These are phyloP conservation scores for Calvatia gigantea DNA, from an alignment of 768 basidiomycete species.

Conservation along the genomic window DNA sequence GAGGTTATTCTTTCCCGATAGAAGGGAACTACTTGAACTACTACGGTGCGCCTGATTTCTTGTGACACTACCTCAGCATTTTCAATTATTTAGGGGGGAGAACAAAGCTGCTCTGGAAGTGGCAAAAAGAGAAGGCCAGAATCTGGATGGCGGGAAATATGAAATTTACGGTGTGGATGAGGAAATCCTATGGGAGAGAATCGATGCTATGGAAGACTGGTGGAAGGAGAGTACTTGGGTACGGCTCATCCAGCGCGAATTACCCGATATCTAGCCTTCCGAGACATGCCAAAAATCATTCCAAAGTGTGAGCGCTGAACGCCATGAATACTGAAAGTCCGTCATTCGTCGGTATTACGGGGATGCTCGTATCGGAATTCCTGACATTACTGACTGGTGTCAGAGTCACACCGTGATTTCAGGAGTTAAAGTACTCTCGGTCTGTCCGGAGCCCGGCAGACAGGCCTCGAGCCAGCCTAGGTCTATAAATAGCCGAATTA, in stretches of 20 bases:
- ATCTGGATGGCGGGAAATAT: conserved; percentile 71
- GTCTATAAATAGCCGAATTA: not conserved
- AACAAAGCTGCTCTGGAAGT: conserved; percentile 81
- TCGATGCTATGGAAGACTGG: conserved; percentile 84
- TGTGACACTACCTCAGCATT: conserved; percentile 1
- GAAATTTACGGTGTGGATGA: conserved; percentile 86
- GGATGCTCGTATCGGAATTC: too few relatives aligned
- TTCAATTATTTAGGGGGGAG: conserved; percentile 66
- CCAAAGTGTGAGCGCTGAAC: too few relatives aligned
- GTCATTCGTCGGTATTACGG: too few relatives aligned
- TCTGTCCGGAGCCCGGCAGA: not conserved
- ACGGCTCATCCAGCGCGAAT: conserved; percentile 74
- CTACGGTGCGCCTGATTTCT: conserved; percentile 51
- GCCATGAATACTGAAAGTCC: too few relatives aligned
- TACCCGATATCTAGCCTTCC: conserved; percentile 60
- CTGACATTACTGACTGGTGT: too few relatives aligned
- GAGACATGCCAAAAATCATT: not conserved
- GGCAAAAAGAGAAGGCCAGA: conserved; percentile 65
- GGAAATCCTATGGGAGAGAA: conserved; percentile 79
- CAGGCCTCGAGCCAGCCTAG: not conserved
- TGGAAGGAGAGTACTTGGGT: conserved; percentile 93
- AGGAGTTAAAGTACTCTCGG: not conserved
- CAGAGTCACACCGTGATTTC: not conserved
- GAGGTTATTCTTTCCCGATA: conserved; percentile 85
- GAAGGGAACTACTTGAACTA: conserved; percentile 73